phyloP scores from a whole-genome alignment of 2,329 filamentous ascomycete genomes.

The Penicillium sp. region DNA sequence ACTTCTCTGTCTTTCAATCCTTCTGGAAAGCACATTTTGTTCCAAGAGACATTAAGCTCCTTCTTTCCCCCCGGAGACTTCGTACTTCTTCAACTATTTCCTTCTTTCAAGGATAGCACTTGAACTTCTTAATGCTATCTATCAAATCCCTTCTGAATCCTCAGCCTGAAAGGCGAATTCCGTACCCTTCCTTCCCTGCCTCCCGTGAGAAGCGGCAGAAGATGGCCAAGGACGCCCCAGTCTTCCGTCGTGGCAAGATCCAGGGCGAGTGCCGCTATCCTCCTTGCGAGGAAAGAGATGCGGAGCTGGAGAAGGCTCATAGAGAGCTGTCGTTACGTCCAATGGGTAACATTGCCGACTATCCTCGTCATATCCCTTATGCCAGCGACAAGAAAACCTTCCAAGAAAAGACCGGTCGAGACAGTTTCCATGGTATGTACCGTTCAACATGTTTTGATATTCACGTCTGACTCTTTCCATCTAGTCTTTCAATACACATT shows the following conservation, averaged over 20 bases:
- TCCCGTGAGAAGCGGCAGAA: constrained; percentile 50
- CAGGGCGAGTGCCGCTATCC: constrained; percentile 70
- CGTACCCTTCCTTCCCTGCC: constrained; percentile 11
- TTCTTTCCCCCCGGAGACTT: constrained; percentile 3
- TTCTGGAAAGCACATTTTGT: constrained; percentile 31
- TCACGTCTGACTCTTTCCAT: constrained; percentile 7
- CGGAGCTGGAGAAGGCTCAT: constrained; percentile 58
- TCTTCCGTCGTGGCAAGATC: constrained; percentile 61
- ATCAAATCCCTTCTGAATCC: constrained; percentile 68
- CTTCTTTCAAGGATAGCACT: constrained; percentile 4
- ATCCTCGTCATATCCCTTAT: constrained; percentile 80
- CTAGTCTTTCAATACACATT: constrained; percentile 69
- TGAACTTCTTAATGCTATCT: constrained; percentile 56
- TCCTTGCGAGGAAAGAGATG: constrained; percentile 68
- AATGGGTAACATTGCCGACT: constrained; percentile 59
- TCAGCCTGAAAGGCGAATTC: constrained; percentile 40
- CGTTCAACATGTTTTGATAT: not conserved
- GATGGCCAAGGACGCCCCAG: constrained; percentile 63
- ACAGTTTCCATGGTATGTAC: constrained; percentile 77
- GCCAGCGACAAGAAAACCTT: constrained; percentile 93
- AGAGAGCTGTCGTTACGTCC: constrained; percentile 66
- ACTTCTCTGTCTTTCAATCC: constrained; percentile 14
- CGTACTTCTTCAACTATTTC: constrained; percentile 3
- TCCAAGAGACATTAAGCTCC: constrained; percentile 17
- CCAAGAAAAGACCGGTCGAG: constrained; percentile 77